Evolutionary conservation across 1,139 yeast genomes (phyloP), one percentile per base, ranked within the genome.

Genomic region (Yamadazyma sp.): DNA sequence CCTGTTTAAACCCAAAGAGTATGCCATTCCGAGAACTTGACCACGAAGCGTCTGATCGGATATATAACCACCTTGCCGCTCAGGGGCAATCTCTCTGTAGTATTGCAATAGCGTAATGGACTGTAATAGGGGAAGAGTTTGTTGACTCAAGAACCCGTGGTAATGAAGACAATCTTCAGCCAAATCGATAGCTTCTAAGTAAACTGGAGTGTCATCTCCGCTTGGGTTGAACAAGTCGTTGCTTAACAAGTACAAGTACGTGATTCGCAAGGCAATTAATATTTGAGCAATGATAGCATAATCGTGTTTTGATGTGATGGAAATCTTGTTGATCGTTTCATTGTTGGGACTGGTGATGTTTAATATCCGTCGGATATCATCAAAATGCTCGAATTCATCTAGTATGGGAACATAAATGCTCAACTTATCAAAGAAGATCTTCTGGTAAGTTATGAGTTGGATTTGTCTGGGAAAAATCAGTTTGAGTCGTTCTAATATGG

Each of bases 1-100:
- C 35, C 81, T 60, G 54, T 79, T 73, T 12, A 79, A 47, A 0
- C 83, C 83, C 31, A 77, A 57, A 0, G 77, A 61, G 34, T 66
- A 62, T 0, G 77, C 81, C 61, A 73, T 64, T 44, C 75, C 79
- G 2, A 75, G 54, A 33, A 79, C 52, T 47, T 69, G 56, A 3
- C 78, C 75, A 30, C 51, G 40, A 3, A 50, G 38, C 2, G 42
- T 38, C 34, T 54, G 58, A n/a, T 41, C 41, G 50, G 31, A 52
- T 51, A 39, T 37, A 33, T 42, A 49, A 20, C 41, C 51, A 32
- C 54, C 62, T 11, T 63, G 64, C 24, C 55, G 55, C 38, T 67
- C 73, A 1, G 72, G 71, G 1, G 69, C 59, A 25, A 54, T 45
- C 7, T 48, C 47, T 11, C 55, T 51, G 37, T 65, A 66, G 4